Evolutionary conservation across 1,284 basidiomycete genomes (phyloP).

Genomic region (Serendipita sp.): DNA sequence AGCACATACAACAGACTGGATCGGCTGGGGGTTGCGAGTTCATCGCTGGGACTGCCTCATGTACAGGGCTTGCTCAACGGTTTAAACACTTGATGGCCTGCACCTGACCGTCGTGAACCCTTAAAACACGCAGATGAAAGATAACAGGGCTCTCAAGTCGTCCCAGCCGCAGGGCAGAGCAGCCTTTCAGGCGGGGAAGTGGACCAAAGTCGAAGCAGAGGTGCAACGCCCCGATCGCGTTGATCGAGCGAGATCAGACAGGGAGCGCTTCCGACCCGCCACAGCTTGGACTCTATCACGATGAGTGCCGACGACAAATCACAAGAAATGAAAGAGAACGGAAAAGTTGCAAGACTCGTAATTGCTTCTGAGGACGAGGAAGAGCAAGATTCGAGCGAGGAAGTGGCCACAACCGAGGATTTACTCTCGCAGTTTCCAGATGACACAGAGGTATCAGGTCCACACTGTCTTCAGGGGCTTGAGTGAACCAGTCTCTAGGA

Average conservation of each 20-base stretch:
- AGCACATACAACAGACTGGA: conserved; percentile 5
- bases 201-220: background rate
- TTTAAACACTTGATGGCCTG: background rate
- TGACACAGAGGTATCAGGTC: conserved; percentile 46
- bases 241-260: background rate
- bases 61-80: background rate
- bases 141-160: too few relatives aligned
- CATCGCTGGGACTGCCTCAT: conserved; percentile 2
- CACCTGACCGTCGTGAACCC: too few relatives aligned
- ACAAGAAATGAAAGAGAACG: background rate
- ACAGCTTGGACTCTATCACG: background rate
- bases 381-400: conserved; percentile 13
- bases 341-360: background rate
- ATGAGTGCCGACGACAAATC: background rate
- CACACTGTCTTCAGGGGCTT: background rate
- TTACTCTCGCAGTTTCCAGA: conserved; percentile 39
- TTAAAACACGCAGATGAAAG: too few relatives aligned
- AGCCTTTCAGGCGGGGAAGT: background rate
- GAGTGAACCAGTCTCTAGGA: conserved; percentile 38
- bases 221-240: background rate
- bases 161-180: too few relatives aligned
- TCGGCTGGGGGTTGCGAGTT: background rate
- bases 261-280: background rate
- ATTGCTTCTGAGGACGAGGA: conserved; percentile 10
- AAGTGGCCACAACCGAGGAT: conserved; percentile 16